Base-by-base conservation (phyloP, 306 rosid species). In the Senna tora region DNA sequence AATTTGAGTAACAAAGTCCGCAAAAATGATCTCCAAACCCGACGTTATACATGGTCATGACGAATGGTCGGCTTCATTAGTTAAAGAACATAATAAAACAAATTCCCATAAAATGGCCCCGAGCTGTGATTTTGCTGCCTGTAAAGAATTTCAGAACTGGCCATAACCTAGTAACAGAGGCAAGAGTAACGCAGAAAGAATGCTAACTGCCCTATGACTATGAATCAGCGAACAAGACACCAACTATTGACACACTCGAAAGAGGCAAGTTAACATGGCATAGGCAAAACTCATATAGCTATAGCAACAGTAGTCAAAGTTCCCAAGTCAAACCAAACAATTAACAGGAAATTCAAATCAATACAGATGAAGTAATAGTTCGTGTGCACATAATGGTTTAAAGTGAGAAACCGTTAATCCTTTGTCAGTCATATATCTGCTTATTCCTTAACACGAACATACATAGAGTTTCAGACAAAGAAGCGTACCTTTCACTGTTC, bases 401-500 rank as follows among this genome's bases (percentile, higher is more conserved):
- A 30, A 72, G 22, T 5, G 3, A 25, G 30, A 7, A 4, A 47
- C 11, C 11, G n/a, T 6, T 32, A 4, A 5, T 43, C 3, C 59
- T 7, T 16, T 34, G 51, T 20, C 41, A 50, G 22, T 33, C 49
- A 42, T 17, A 21, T 33, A 72, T 20, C 59, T 7, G 17, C 6
- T 6, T 15, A 22, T 11, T 0, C 13, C 36, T 22, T 4, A 41
- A 16, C 36, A 9, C 15, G 28, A 16, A 38, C 10, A 66, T 15
- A 20, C 21, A 4, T 4, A 20, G 36, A 3, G 8, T 41, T 77
- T 14, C n/a, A 67, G 60, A 65, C 47, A 14, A 28, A 66, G 41
- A 61, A 21, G 39, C 58, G 36, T 67, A 74, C 83, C 83, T 79
- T 52, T 8, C 4, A 0, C 12, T 15, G 55, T 11, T 62, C 15